These are phyloP conservation scores for Colletotrichum sp. DNA, from an alignment of 2,329 filamentous ascomycete genomes.

Conservation along the genomic window DNA sequence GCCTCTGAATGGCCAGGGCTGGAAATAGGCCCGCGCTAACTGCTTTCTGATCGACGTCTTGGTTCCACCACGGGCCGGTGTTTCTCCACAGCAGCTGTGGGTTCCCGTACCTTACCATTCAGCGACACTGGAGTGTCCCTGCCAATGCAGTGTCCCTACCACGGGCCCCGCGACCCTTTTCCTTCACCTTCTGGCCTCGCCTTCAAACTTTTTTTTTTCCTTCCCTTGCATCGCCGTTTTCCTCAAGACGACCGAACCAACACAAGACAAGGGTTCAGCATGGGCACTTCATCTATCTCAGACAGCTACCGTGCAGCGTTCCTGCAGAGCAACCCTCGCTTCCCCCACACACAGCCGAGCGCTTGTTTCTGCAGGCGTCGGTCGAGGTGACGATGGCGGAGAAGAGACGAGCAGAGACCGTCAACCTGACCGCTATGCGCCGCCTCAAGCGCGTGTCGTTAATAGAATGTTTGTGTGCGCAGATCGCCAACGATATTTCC, in stretches of 20 bases:
- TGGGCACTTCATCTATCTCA: neutral
- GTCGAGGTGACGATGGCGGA: neutral
- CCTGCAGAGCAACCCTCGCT: neutral
- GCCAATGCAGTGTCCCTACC: neutral
- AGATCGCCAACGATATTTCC: neutral
- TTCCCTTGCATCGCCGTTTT: neutral
- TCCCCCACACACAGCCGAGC: neutral
- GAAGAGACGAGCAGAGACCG: neutral
- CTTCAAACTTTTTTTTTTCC: neutral
- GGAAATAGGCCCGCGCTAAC: conserved; percentile 14
- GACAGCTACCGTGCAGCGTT: neutral
- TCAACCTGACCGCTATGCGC: neutral
- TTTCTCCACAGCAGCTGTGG: neutral
- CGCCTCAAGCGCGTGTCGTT: neutral
- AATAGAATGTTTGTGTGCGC: neutral
- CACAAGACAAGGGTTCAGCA: neutral
- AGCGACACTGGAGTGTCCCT: too few species aligned
- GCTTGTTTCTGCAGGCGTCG: neutral
- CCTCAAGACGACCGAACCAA: neutral
- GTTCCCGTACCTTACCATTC: neutral
- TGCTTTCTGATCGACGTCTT: neutral
- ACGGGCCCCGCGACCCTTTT: neutral
- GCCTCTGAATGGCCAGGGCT: conserved; percentile 7
- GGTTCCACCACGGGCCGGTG: conserved; percentile 11
- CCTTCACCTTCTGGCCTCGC: neutral